Conservation (phyloP, 345 rosid species). For the Bruguiera sexangula region DNA sequence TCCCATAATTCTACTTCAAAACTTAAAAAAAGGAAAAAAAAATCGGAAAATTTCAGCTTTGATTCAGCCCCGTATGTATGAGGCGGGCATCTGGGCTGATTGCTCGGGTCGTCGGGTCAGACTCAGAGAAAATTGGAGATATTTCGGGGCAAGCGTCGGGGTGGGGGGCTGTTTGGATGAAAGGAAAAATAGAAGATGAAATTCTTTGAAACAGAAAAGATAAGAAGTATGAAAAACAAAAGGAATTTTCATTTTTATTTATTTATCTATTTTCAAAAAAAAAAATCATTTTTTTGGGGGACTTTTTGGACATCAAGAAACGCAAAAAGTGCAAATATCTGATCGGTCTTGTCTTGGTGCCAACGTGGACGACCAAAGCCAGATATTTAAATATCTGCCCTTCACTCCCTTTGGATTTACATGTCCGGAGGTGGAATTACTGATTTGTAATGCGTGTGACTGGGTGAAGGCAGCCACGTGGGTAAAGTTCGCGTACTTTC, state of each 20-base stretch:
- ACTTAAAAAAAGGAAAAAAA: no score
- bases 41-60: no score
- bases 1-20: slow-evolving; percentile 21
- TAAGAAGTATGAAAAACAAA: neutral
- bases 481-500: slow-evolving; percentile 10
- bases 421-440: neutral
- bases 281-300: no score
- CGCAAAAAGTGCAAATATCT: slow-evolving; percentile 50
- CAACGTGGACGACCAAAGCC: slow-evolving; percentile 67
- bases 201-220: neutral
- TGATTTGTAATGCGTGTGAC: neutral
- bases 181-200: slow-evolving; percentile 9
- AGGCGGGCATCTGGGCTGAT: no score
- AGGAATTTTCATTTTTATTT: neutral
- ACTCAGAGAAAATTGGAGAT: slow-evolving; percentile 20
- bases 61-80: no score
- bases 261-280: no score
- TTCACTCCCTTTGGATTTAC: neutral
- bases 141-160: slow-evolving; percentile 15
- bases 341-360: slow-evolving; percentile 40
- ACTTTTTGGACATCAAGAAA: neutral
- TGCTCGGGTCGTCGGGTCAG: slow-evolving; percentile 7
- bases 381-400: slow-evolving; percentile 73
- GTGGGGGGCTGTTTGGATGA: slow-evolving; percentile 19
- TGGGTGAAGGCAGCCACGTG: slow-evolving; percentile 19